Conservation (phyloP, 768 basidiomycete genomes). For the Lentinula lateritia region DNA sequence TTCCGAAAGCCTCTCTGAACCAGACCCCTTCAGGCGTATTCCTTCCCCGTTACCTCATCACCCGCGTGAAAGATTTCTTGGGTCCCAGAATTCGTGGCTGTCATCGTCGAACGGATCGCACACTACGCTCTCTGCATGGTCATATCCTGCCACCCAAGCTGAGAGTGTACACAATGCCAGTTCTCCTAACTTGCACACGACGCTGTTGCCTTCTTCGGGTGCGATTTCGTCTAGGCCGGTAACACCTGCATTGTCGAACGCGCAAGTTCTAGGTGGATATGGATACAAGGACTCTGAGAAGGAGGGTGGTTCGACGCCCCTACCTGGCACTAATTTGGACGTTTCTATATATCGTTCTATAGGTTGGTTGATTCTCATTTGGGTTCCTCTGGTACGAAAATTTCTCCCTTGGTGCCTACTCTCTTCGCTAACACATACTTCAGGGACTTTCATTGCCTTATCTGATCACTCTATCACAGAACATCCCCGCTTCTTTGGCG, state of each 20-base stretch:
- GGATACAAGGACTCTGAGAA: constrained; percentile 56
- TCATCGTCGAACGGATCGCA: constrained; percentile 58
- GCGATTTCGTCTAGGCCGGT: constrained; percentile 35
- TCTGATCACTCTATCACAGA: constrained; percentile 38
- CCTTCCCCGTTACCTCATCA: constrained; percentile 30
- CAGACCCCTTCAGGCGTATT: constrained; percentile 62
- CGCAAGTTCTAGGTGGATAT: constrained; percentile 66
- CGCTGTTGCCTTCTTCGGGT: constrained; percentile 28
- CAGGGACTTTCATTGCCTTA: constrained; percentile 65
- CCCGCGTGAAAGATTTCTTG: constrained; percentile 43
- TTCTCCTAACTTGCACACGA: constrained; percentile 36
- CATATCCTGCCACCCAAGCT: constrained; percentile 49
- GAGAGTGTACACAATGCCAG: constrained; percentile 30
- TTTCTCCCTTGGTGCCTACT: neutral
- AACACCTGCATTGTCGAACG: constrained; percentile 50
- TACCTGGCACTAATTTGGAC: constrained; percentile 42
- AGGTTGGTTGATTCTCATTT: constrained; percentile 64
- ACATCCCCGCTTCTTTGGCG: constrained; percentile 27
- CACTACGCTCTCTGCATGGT: constrained; percentile 60
- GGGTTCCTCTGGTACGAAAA: constrained; percentile 61
- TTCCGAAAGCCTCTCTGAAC: constrained; percentile 32
- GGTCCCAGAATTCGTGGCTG: constrained; percentile 71
- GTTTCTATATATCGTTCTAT: constrained; percentile 49
- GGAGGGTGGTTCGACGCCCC: constrained; percentile 40
- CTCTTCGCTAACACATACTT: constrained; percentile 3